These are phyloP conservation scores for Neohortaea acidophila DNA, from an alignment of 495 filamentous ascomycete genomes.

Conservation along the genomic window DNA sequence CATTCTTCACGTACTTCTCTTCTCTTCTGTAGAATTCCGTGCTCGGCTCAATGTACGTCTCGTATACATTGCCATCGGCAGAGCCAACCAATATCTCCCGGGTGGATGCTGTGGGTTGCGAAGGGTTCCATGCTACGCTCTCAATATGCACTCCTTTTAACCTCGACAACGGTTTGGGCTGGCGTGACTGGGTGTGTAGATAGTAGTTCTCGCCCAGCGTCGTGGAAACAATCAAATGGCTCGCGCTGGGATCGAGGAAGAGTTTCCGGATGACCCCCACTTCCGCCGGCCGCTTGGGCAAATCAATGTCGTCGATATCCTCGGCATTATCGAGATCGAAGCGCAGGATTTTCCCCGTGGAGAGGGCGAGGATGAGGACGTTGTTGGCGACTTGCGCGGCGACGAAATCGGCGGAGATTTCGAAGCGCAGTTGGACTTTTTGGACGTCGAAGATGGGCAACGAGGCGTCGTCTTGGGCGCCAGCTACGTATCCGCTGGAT, in stretches of 20 bases:
- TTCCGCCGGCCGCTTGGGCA: slow-evolving; percentile 84
- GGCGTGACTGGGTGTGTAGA: slow-evolving; percentile 82
- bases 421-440: slow-evolving; percentile 78
- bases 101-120: slow-evolving; percentile 87
- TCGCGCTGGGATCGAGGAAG: slow-evolving; percentile 94
- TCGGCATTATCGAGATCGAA: slow-evolving; percentile 88
- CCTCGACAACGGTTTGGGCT: slow-evolving; percentile 65
- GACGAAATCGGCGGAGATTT: slow-evolving; percentile 82
- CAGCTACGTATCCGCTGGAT: slow-evolving; percentile 38
- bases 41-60: slow-evolving; percentile 85
- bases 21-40: slow-evolving; percentile 89
- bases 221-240: slow-evolving; percentile 82
- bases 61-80: slow-evolving; percentile 84
- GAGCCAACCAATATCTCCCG: slow-evolving; percentile 89
- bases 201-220: slow-evolving; percentile 93
- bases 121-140: slow-evolving; percentile 86
- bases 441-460: slow-evolving; percentile 88
- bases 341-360: slow-evolving; percentile 72
- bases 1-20: slow-evolving; percentile 70
- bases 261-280: slow-evolving; percentile 81
- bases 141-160: slow-evolving; percentile 79
- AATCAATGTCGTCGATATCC: slow-evolving; percentile 96
- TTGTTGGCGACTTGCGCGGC: slow-evolving; percentile 96
- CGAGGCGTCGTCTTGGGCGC: slow-evolving; percentile 45
- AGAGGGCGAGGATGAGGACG: slow-evolving; percentile 78